Evolutionary conservation across 2,329 filamentous ascomycete species (phyloP), one percentile per base, ranked within the genome.

Genomic region (Erysiphe neolycopersici): DNA sequence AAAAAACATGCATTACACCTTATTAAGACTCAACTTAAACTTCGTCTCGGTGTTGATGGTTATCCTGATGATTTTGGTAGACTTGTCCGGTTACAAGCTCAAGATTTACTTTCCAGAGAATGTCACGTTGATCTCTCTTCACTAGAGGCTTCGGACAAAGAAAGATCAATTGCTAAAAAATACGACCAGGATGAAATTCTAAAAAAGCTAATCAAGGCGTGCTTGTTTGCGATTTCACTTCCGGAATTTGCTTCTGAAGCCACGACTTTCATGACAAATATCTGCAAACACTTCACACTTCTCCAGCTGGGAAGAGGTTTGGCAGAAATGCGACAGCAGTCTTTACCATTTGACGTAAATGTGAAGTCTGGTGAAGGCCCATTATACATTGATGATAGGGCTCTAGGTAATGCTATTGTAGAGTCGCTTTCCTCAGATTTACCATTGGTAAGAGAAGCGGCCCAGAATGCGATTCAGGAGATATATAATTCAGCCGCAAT

Each of bases 1-100:
- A 95, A 95, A 62, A 79, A 80, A 55, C 84, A 98, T 60, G 82
- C 91, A 0, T 74, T 94, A 51, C 76, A 84, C 47, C 68, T 95
- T 53, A 75, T 98, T 54, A 83, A 79, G 50, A 71, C 84, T 0
- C 85, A 95, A 53, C 65, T 93, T 43, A 98, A 95, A 62, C 65
- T 98, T 30, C 73, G 87, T 44, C 79, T 98, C 45, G 89, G 89
- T 4, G 73, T 74, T 47, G 89, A 98, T 54, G 78, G 70, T 52
- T 64, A 95, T 12, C 87, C 87, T 0, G 89, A 98, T 8, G 87
- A 98, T 49, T 71, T 95, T 49, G 75, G 82, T 4, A 72, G 81
- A 38, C 66, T 91, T 9, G 70, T 99, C 40, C 77, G 89, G 32
- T 67, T 95, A 5, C 82, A 95, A 57, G 85, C 83, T 0, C 80